Base-by-base conservation (phyloP, 257 asterid species). In the Striga asiatica region DNA sequence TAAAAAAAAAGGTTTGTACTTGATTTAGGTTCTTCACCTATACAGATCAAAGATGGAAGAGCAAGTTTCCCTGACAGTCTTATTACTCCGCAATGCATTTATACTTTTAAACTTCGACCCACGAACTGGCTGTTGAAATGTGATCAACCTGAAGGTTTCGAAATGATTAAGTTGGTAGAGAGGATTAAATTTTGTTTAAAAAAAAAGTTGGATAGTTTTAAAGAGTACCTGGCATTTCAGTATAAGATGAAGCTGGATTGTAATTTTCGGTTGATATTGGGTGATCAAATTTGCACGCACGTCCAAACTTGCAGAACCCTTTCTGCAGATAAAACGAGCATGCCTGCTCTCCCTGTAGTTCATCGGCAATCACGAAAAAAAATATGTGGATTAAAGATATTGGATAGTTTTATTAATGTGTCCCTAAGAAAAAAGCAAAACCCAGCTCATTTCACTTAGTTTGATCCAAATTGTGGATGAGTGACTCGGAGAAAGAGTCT, bases 301-400 rank as follows among this genome's bases (percentile, higher is more conserved):
- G 79, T 22, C 94, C 96, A 14, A 79, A 84, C 71, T 88, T 84
- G 89, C 94, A 88, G 64, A 64, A 71, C 31, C 96, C 93, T 25
- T 74, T 88, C 76, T 71, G 89, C 77, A 81, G 49, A 77, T 88
- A 84, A 76, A 74, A 88, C n/a, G 83, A 46, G 82, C 96, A 88
- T 60, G 89, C 74, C 74, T 79, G 93, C 77, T 62, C 70, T 41
- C 96, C 94, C 96, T 88, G 83, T n/a, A n/a, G n/a, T 67, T 60
- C 65, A 37, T 48, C 43, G 49, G 4, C 50, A 50, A n/a, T 6
- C 37, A n/a, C 20, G 24, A 23, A 17, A 7, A 2, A n/a, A 60
- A 23, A 8, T 10, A 32, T 2, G 21, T n/a, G 35, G 7, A 39
- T 17, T 46, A 22, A n/a, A 67, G 20, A 7, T 16, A 48, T 19